Evolutionary conservation across 1,139 yeast species (phyloP), one percentile per base, ranked within the genome.

Genomic region (Candida pseudoviswanathii): DNA sequence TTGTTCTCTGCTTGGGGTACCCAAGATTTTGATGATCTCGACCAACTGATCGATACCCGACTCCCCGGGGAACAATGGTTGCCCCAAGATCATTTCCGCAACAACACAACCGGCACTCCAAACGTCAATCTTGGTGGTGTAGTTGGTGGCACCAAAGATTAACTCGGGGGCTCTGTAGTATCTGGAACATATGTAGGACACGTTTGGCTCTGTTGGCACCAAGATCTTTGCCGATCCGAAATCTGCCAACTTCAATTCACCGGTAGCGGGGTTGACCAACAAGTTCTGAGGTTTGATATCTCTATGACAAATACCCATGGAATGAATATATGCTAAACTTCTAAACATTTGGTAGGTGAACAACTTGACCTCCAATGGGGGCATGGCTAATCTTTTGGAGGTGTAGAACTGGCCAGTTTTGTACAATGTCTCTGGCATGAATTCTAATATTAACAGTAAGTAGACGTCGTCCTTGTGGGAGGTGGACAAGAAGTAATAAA

Each of bases 81-180:
- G 97, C 7, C 99, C 98, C 51, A 94, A 79, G 59, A 92, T 83
- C 62, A 94, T 75, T 70, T 94, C 99, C 3, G 98, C 98, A 90
- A 94, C 91, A 36, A 94, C 99, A 73, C 99, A 94, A 22, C 97
- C 97, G 9, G 96, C 92, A 21, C 97, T 89, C 99, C 99, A 94
- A 49, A 94, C 85, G 67, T 94, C 99, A 59, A 94, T 94, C 69
- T 92, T 92, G 40, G 97, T 91, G n/a, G 99, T 90, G 69, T 89
- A 89, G 67, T 89, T 88, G 6, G 94, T 86, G 9, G 96, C 95
- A 24, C 96, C 96, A 69, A 89, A 90, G 52, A 89, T 89, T 61
- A 89, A 79, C 67, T 89, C 97, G 1, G 97, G 97, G 8, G 99
- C 98, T 54, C 99, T 80, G 71, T 94, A 94, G 71, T 92, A 94